A percentile compares a stretch with the other conserved stretches of the same genome.
phyloP scores from a whole-genome alignment of 805 yeast species.

The Martiniozyma abietophila region DNA sequence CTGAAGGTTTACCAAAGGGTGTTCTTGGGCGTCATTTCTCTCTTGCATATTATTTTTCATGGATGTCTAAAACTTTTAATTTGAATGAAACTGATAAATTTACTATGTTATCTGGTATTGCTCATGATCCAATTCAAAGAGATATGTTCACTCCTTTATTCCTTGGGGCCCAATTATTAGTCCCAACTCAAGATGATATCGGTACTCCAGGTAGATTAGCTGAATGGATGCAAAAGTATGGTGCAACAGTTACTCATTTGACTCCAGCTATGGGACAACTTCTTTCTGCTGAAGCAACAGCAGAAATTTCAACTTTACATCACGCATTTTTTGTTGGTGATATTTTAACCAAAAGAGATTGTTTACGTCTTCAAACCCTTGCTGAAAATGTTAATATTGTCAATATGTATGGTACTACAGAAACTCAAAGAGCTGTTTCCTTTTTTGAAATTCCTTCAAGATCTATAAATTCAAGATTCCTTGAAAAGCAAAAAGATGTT shows the following conservation, averaged over 20 bases:
- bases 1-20: conserved; percentile 98
- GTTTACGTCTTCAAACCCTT: conserved; percentile 81
- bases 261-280: conserved; percentile 99
- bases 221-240: conserved; percentile 89
- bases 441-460: conserved; percentile 81
- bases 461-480: conserved; percentile 56
- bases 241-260: conserved; percentile 92
- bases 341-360: conserved; percentile 93
- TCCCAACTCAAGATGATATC: conserved; percentile 95
- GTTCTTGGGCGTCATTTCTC: conserved; percentile 97
- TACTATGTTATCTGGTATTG: conserved; percentile 98
- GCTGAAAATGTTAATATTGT: conserved; percentile 87
- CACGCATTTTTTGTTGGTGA: conserved; percentile 99
- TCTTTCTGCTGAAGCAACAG: conserved; percentile 88
- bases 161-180: conserved; percentile 85
- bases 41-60: conserved; percentile 92
- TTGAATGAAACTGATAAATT: conserved; percentile 74
- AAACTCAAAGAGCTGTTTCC: conserved; percentile 97
- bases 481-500: conserved; percentile 81
- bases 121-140: conserved; percentile 98
- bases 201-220: conserved; percentile 98
- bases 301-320: conserved; percentile 75
- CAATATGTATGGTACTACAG: conserved; percentile 99
- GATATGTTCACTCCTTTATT: conserved; percentile 98
- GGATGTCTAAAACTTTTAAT: conserved; percentile 90